Base-by-base conservation (phyloP, 345 rosid genomes). In the Toxicodendron radicans region DNA sequence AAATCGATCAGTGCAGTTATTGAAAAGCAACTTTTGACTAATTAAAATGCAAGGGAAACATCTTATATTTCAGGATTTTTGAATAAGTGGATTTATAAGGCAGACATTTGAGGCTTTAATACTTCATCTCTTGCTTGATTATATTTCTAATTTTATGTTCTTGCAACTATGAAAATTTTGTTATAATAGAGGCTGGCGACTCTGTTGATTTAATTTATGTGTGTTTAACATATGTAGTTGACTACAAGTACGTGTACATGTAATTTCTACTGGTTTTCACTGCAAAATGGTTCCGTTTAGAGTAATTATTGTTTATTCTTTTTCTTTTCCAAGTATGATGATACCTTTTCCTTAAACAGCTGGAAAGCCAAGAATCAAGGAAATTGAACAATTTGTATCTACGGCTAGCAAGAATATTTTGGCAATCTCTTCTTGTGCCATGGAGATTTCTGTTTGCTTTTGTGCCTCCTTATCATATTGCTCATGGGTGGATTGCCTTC, bases 401-500 rank as follows among this genome's bases (percentile, higher is more conserved):
- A 54, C 79, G 86, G 64, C 11, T 82, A 5, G 87, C 80, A 17
- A 88, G 85, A 84, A 60, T 72, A 9, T 76, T 77, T 67, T 91
- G 97, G 97, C 88, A 87, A 71, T 79, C 76, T 70, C 71, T 95
- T 56, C 84, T 91, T 70, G 81, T 70, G 17, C 99, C 97, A 18
- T 91, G 97, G 97, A 91, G 79, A 79, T 59, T 92, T 68, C 72
- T 95, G 76, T 95, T 95, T 80, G 97, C 97, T 67, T 85, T 92
- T 78, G 94, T 95, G 75, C 97, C 99, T 68, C 97, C 99, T 27
- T 85, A 79, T 84, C 91, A 84, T 58, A 85, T 95, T 73, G 94
- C 91, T 78, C 91, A 92, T 69, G 99, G 99, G 66, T 95, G 97
- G 99, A 69, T 92, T 59, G 92, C 97, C 65, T 92, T 94, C 79